Evolutionary conservation across 331 rosid species (phyloP).

Genomic region (Prunus yedoensis): DNA sequence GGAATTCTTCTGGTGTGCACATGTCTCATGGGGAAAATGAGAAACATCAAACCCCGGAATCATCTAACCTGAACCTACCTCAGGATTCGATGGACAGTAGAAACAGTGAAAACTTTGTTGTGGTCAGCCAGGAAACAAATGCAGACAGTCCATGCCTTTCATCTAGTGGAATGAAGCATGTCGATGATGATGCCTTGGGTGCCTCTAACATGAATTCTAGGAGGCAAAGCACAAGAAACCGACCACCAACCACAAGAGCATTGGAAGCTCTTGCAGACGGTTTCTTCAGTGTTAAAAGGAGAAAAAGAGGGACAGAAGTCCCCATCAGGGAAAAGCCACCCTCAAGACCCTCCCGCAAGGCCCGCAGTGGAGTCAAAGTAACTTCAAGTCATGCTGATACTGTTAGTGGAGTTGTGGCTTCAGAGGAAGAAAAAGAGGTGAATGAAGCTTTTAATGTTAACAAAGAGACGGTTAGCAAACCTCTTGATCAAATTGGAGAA

Average conservation of each 20-base stretch:
- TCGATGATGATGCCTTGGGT: conserved; percentile 24
- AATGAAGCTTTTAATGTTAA: conserved; percentile 32
- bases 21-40: conserved; percentile 32
- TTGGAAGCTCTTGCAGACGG: conserved; percentile 69
- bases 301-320: conserved; percentile 30
- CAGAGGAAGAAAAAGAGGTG: conserved; percentile 40
- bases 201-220: conserved; percentile 29
- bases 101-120: conserved; percentile 22
- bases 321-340: conserved; percentile 23
- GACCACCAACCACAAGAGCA: conserved; percentile 67
- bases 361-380: conserved; percentile 41
- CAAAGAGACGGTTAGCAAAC: conserved; percentile 25
- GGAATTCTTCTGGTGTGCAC: conserved; percentile 23
- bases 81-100: conserved; percentile 31
- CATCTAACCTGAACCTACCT: conserved; percentile 25
- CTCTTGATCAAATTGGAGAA: conserved; percentile 35
- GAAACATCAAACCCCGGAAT: conserved; percentile 35
- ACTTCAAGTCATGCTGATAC: conserved; percentile 34
- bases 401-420: conserved; percentile 16
- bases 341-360: conserved; percentile 39
- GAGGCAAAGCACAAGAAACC: conserved; percentile 73
- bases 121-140: conserved; percentile 13
- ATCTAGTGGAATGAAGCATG: conserved; percentile 19
- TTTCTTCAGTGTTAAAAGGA: conserved; percentile 41
- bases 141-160: conserved; percentile 22